Evolutionary conservation across 2,329 filamentous ascomycete genomes (phyloP), one percentile per base, ranked within the genome.

Genomic region (Apiospora rasikravindrae): DNA sequence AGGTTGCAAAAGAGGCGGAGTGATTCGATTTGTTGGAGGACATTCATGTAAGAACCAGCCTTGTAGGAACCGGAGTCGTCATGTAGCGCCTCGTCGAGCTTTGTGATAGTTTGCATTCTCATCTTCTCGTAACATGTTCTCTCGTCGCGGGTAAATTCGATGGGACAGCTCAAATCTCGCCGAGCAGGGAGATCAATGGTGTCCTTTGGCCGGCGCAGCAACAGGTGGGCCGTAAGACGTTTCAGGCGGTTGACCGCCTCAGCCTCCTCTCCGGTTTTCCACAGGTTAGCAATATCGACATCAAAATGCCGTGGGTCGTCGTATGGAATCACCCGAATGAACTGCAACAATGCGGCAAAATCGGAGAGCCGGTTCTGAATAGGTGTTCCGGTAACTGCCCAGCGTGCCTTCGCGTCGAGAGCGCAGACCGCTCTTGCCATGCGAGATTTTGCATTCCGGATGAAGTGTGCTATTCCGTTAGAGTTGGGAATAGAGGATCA

Each of bases 351-450:
- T 1, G 80, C 77, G 0, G 80, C 77, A 5, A 88, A 77, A 67
- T 87, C 86, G 0, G 76, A 76, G 0, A 86, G 77, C 0, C 77
- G 76, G 67, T 87, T 88, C 61, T 87, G 85, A 0, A 88, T 83
- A 0, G 86, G 86, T 0, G 86, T 88, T 0, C 85, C 85, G 0
- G 84, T 86, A 0, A 88, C 80, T 0, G 82, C 83, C 86, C 85
- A 87, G 4, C 85, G 80, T 1, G 77, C 77, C 16, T 73, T 71
- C 0, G 82, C 77, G 0, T 82, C 72, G 0, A 88, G 77, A 2
- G 78, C 77, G 33, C 80, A 84, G 0, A 83, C 75, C 0, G 83
- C 83, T 69, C 75, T 77, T 16, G 82, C 78, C 73, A 81, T 84
- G 13, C 72, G 57, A 0, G 81, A 80, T 1, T 77, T 75, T 0